These are phyloP conservation scores for Rhynchosporium agropyri DNA, from an alignment of 2,329 filamentous ascomycete genomes.

Conservation along the genomic window DNA sequence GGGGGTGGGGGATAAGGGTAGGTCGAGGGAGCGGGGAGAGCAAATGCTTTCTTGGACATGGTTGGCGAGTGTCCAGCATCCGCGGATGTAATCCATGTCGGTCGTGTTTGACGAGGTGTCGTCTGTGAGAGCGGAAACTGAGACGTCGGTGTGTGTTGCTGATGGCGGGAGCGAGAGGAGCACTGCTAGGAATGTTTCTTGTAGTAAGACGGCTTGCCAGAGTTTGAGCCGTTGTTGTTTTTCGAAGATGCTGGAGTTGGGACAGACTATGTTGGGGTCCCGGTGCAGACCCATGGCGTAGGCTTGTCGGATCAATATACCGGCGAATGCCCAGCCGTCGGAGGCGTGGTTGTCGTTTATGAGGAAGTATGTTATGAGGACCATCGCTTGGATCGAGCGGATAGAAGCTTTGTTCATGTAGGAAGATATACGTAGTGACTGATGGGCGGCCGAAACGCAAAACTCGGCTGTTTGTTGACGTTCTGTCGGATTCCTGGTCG, in stretches of 20 bases:
- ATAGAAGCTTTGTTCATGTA: conserved; percentile 77
- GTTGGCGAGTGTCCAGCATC: conserved; percentile 78
- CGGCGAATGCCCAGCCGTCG: conserved; percentile 81
- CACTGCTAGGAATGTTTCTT: conserved; percentile 81
- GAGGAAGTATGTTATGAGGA: conserved; percentile 79
- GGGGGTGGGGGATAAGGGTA: conserved; percentile 70
- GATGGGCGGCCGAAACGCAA: conserved; percentile 78
- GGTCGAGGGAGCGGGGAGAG: conserved; percentile 71
- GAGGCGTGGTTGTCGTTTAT: conserved; percentile 86
- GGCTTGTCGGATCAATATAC: conserved; percentile 74
- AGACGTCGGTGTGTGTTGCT: conserved; percentile 78
- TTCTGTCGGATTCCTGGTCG: conserved; percentile 57
- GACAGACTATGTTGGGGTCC: conserved; percentile 74
- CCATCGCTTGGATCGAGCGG: conserved; percentile 77
- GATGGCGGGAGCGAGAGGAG: conserved; percentile 76
- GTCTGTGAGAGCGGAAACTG: conserved; percentile 71
- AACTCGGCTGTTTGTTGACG: conserved; percentile 78
- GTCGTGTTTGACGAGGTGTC: conserved; percentile 66
- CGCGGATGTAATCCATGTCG: conserved; percentile 66
- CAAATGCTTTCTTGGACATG: conserved; percentile 77
- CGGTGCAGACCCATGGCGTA: conserved; percentile 82
- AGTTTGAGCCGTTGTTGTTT: conserved; percentile 79
- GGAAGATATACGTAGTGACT: conserved; percentile 73
- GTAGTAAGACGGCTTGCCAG: conserved; percentile 79
- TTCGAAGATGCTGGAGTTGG: conserved; percentile 67